Evolutionary conservation across 192 early-diverging fungal genomes (phyloP), one percentile per base, ranked within the genome.

Genomic region (Phlyctochytrium arcticum): DNA sequence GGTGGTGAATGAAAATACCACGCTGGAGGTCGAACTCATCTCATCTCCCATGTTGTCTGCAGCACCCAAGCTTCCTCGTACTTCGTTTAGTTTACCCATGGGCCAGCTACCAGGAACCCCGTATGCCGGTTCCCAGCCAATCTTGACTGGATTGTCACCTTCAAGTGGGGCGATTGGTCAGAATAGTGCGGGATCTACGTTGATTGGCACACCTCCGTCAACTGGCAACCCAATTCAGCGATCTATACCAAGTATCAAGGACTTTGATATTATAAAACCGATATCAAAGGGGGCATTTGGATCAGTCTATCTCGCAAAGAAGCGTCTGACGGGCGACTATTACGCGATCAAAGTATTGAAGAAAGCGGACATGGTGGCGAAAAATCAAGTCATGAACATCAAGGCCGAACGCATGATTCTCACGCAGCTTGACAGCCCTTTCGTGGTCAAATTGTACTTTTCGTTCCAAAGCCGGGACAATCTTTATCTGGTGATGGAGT

Each of bases 211-310:
- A 44, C 39, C 39, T 19, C 39, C 39, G 15, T 44, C 39, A 44
- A 19, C 39, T 19, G 21, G 21, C 21, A 19, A 12, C 12, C 15
- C 39, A 12, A 44, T 81, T 2, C 67, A 75, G 35, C 83, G 85
- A 6, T 82, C 80, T 4, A 68, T 80, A 15, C 89, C 90, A 0
- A 87, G 81, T 37, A 92, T 92, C 67, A 92, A 92, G 67, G 92
- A 94, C 70, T 94, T 85, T 70, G 89, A 92, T 48, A 89, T 94
- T 50, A 89, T 94, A 68, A 94, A 94, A 69, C 89, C 92, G 1
- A 94, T 94, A 37, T 89, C 87, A 48, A 92, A 92, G 75, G 92
- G 92, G 8, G 92, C 92, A 0, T 94, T 90, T 80, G 92, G 92
- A 23, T 88, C 88, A 0, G 92, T 94, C 0, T 94, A 86, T 54